phyloP scores from a whole-genome alignment of 192 early-diverging fungal genomes.

The Backusella morwellensis region DNA sequence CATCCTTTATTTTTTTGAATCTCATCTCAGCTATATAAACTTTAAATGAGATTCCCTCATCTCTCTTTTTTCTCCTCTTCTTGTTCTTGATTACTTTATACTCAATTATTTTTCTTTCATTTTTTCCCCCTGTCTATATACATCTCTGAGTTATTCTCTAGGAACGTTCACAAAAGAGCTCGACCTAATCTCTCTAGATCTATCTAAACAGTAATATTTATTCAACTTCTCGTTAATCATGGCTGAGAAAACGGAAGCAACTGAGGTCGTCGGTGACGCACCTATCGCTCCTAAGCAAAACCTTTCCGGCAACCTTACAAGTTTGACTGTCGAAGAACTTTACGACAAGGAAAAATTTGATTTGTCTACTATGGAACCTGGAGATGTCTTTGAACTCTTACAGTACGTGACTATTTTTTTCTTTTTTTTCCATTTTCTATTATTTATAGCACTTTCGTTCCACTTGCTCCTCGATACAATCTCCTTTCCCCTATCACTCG shows the following conservation, averaged over 20 bases:
- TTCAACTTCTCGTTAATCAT: conserved; percentile 7
- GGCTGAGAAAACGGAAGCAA: conserved; percentile 27
- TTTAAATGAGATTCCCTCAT: conserved; percentile 3
- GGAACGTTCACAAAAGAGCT: conserved; percentile 5
- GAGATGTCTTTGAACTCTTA: conserved; percentile 66
- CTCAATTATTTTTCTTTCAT: background rate
- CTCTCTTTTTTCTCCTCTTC: background rate
- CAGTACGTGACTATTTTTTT: conserved; percentile 39
- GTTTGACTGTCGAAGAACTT: conserved; percentile 65
- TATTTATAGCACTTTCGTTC: background rate
- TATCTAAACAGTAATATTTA: conserved; percentile 10
- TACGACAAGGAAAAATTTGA: conserved; percentile 82
- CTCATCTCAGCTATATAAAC: conserved; percentile 3
- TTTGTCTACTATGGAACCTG: conserved; percentile 74
- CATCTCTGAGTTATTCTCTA: conserved; percentile 1
- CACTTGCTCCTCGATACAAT: background rate
- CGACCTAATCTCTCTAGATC: background rate
- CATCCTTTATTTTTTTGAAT: conserved; percentile 3
- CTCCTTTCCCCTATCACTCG: background rate
- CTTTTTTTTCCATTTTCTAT: background rate
- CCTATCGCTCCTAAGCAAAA: conserved; percentile 13
- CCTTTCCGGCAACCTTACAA: conserved; percentile 23
- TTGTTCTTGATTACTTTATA: conserved; percentile 2
- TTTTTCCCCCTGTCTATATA: background rate
- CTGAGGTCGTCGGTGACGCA: conserved; percentile 24